phyloP scores from a whole-genome alignment of 2,329 filamentous ascomycete species.

The Arthrobotrys entomopaga region DNA sequence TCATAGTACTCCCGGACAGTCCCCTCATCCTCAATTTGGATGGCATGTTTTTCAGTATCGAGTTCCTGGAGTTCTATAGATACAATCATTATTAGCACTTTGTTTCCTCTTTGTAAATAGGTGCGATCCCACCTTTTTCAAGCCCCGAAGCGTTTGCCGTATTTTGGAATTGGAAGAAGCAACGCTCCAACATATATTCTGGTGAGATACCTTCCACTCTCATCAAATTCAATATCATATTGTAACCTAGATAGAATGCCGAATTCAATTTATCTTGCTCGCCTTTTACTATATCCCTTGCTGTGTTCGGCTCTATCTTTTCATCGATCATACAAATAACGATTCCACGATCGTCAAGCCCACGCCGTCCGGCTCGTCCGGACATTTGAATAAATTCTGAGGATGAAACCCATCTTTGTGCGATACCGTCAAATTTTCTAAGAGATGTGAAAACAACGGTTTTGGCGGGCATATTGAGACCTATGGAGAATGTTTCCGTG shows the following conservation, averaged over 20 bases:
- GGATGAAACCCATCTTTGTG: constrained; percentile 83
- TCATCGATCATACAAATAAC: constrained; percentile 99
- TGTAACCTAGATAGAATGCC: constrained; percentile 96
- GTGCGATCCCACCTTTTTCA: constrained; percentile 70
- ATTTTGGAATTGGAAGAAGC: constrained; percentile 98
- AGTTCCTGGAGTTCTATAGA: constrained; percentile 76
- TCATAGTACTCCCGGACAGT: constrained; percentile 95
- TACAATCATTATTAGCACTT: constrained; percentile 58
- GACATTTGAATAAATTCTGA: constrained; percentile 99
- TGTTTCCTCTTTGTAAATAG: not conserved
- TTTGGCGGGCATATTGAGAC: constrained; percentile 98
- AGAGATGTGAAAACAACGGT: constrained; percentile 99
- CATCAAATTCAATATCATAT: constrained; percentile 97
- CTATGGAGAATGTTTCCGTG: constrained; percentile 98
- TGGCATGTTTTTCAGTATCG: constrained; percentile 76
- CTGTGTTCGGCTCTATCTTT: constrained; percentile 92
- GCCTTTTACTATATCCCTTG: constrained; percentile 93
- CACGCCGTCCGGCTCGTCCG: constrained; percentile 92
- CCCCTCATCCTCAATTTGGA: constrained; percentile 84
- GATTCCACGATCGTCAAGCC: constrained; percentile 95
- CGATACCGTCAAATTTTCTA: constrained; percentile 89
- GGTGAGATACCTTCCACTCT: constrained; percentile 99
- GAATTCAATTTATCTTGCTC: constrained; percentile 98
- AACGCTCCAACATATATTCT: constrained; percentile 97
- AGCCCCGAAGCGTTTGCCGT: constrained; percentile 83